Evolutionary conservation across 2,329 filamentous ascomycete genomes (phyloP).

Genomic region (Colletotrichum nymphaeae): DNA sequence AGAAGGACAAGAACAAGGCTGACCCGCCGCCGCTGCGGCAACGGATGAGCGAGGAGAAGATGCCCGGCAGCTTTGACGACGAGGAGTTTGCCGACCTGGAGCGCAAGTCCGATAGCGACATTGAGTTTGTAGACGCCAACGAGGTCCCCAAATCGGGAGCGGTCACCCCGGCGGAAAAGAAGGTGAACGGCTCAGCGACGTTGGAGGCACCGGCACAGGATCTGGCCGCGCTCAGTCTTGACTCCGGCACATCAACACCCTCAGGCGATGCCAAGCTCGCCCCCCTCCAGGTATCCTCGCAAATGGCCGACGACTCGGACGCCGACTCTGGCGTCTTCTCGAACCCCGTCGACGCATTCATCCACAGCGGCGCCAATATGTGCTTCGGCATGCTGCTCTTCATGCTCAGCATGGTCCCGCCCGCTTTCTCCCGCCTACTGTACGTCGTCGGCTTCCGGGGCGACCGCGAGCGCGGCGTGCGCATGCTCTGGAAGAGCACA

Average conservation of each 20-base stretch:
- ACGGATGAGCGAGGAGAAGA: conserved; percentile 43
- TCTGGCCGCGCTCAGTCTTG: conserved; percentile 23
- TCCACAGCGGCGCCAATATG: conserved; percentile 89
- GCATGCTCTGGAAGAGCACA: conserved; percentile 91
- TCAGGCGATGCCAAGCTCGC: conserved; percentile 21
- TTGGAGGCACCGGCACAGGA: conserved; percentile 10
- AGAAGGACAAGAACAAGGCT: conserved; percentile 37
- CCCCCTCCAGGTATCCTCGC: conserved; percentile 27
- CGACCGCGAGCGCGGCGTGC: conserved; percentile 83
- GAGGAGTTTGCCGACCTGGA: conserved; percentile 46
- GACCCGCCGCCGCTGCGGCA: conserved; percentile 33
- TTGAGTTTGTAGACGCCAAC: conserved; percentile 68
- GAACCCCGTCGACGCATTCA: conserved; percentile 85
- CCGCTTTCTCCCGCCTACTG: conserved; percentile 86
- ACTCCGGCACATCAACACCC: conserved; percentile 29
- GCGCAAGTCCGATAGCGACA: conserved; percentile 49
- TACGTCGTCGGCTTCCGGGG: conserved; percentile 92
- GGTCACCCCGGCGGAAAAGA: conserved; percentile 59
- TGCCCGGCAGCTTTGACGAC: conserved; percentile 52
- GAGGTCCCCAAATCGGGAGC: conserved; percentile 55
- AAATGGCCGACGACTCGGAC: conserved; percentile 33
- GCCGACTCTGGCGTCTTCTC: conserved; percentile 61
- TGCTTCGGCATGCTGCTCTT: conserved; percentile 90
- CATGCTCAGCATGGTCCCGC: conserved; percentile 92
- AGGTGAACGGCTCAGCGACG: conserved; percentile 43